Evolutionary conservation across 495 filamentous ascomycete genomes (phyloP).

Genomic region (Evansstolkia leycettana): DNA sequence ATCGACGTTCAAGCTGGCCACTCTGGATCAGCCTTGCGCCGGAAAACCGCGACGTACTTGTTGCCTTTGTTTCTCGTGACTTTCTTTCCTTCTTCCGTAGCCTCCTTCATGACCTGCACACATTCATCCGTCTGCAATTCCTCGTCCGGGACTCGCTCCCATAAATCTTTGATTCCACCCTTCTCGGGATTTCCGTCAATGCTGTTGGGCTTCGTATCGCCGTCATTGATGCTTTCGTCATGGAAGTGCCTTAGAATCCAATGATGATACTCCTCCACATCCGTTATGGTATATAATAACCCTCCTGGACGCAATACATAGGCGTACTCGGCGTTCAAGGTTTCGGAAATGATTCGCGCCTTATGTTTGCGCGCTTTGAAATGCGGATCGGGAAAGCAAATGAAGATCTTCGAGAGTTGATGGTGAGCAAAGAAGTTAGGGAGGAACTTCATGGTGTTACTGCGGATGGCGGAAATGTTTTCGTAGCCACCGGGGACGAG

Average conservation of each 20-base stretch:
- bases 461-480: constrained; percentile 75
- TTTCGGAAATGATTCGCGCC: constrained; percentile 80
- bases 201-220: constrained; percentile 4
- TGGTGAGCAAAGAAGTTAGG: constrained; percentile 78
- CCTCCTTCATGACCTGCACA: constrained; percentile 66
- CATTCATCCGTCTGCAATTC: constrained; percentile 64
- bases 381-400: constrained; percentile 97
- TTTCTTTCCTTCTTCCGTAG: constrained; percentile 97
- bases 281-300: constrained; percentile 88
- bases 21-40: constrained; percentile 65
- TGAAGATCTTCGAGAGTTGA: constrained; percentile 80
- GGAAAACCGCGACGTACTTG: constrained; percentile 81
- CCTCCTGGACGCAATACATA: constrained; percentile 76
- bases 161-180: constrained; percentile 39
- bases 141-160: constrained; percentile 42
- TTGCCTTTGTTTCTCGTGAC: constrained; percentile 77
- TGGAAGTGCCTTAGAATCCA: constrained; percentile 89
- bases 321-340: constrained; percentile 84
- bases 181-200: constrained; percentile 13
- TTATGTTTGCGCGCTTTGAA: constrained; percentile 98
- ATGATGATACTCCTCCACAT: constrained; percentile 83
- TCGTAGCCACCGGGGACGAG: constrained; percentile 46
- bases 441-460: constrained; percentile 97
- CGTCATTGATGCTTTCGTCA: constrained; percentile 3
- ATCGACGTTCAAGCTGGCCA: constrained; percentile 42